Conservation (phyloP, 805 yeast species). For the Blastobotrys chiropterorum region DNA sequence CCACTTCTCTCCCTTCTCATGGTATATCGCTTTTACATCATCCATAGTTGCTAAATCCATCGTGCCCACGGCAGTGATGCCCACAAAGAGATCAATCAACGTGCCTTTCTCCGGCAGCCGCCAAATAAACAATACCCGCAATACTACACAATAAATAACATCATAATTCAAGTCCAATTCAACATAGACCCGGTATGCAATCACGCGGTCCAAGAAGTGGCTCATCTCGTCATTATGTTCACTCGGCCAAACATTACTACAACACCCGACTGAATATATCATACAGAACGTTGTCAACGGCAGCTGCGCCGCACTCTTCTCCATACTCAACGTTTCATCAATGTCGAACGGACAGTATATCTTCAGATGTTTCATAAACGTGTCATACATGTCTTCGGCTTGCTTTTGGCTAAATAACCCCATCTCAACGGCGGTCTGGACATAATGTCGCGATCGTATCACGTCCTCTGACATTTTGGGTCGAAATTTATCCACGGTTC, state of each 20-base stretch:
- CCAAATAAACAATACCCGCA: not conserved
- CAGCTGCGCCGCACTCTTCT: not conserved
- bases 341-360: not conserved
- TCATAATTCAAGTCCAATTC: not conserved
- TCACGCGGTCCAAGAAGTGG: not conserved
- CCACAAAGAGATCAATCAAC: not conserved
- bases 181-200: not conserved
- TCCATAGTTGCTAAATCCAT: not conserved
- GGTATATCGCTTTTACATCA: not conserved
- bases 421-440: not conserved
- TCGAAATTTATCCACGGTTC: no score
- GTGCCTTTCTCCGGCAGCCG: not conserved
- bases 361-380: not conserved
- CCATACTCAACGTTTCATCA: not conserved
- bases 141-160: not conserved
- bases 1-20: constrained; percentile 4
- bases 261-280: not conserved
- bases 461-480: not conserved
- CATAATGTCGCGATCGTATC: not conserved
- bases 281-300: not conserved
- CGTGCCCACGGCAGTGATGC: not conserved
- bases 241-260: not conserved
- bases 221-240: not conserved
- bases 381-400: not conserved
- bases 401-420: not conserved